Conservation (phyloP, 768 basidiomycete genomes). For the Hericium coralloides region DNA sequence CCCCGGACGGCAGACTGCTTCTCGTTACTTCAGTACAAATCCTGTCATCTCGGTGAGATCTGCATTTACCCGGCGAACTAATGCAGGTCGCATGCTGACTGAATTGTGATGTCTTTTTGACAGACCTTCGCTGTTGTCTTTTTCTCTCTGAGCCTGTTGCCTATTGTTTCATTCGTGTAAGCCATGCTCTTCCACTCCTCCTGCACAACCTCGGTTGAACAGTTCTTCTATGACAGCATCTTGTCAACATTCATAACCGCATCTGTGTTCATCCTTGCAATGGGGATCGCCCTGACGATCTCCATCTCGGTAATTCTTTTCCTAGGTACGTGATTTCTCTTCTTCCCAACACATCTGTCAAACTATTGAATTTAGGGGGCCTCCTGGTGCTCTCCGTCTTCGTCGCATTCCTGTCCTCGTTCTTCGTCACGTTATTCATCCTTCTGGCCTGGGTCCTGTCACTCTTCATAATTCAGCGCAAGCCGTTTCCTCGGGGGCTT, state of each 20-base stretch:
- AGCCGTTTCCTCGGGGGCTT: neutral
- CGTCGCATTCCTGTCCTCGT: constrained; percentile 7
- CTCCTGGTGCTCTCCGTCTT: constrained; percentile 5
- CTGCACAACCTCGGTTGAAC: too few species aligned
- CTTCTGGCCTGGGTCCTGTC: neutral
- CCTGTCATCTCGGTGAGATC: constrained; percentile 8
- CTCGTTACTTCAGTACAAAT: neutral
- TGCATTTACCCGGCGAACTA: too few species aligned
- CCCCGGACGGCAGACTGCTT: constrained; percentile 1
- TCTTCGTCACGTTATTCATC: constrained; percentile 4
- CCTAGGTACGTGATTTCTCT: neutral
- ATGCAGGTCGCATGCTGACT: neutral
- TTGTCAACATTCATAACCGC: neutral
- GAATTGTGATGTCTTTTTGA: neutral
- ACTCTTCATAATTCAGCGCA: neutral
- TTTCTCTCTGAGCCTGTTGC: constrained; percentile 8
- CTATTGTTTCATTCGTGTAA: constrained; percentile 12
- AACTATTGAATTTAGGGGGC: constrained; percentile 4
- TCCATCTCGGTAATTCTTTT: neutral
- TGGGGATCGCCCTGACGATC: neutral
- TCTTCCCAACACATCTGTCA: neutral
- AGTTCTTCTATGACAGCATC: neutral
- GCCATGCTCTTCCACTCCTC: neutral
- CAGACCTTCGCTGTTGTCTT: constrained; percentile 5
- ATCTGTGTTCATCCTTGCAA: neutral